Evolutionary conservation across 2,329 filamentous ascomycete species (phyloP).

Genomic region (Exophiala calicioides): DNA sequence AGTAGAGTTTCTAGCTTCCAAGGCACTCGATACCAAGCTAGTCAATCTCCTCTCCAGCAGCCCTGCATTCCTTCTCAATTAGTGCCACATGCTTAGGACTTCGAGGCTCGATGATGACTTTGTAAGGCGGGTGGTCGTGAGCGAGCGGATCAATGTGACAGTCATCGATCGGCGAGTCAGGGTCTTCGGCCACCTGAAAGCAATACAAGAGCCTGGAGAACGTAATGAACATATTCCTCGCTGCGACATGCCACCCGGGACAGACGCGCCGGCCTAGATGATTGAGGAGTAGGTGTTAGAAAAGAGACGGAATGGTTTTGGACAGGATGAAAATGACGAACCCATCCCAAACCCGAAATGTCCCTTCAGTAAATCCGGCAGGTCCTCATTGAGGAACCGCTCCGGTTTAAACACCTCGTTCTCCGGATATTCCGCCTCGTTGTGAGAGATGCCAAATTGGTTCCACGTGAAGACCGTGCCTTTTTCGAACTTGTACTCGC

Average conservation of each 20-base stretch:
- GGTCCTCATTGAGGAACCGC: slow-evolving; percentile 24
- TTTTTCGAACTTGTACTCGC: slow-evolving; percentile 41
- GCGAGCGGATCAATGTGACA: slow-evolving; percentile 13
- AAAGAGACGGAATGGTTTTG: too few relatives aligned
- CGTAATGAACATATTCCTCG: slow-evolving; percentile 33
- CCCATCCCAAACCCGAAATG: slow-evolving; percentile 28
- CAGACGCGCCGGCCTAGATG: slow-evolving; percentile 37
- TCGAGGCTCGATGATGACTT: slow-evolving; percentile 29
- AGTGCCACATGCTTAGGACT: slow-evolving; percentile 27
- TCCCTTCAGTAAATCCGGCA: slow-evolving; percentile 31
- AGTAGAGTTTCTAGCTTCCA: too few relatives aligned
- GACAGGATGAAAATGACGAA: slow-evolving; percentile 5
- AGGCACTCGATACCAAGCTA: not conserved
- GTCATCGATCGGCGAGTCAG: slow-evolving; percentile 9
- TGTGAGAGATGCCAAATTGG: slow-evolving; percentile 47
- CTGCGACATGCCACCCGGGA: slow-evolving; percentile 37
- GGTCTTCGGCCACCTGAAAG: slow-evolving; percentile 32
- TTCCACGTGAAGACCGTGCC: slow-evolving; percentile 44
- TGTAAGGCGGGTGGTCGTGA: slow-evolving; percentile 28
- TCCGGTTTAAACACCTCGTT: slow-evolving; percentile 25
- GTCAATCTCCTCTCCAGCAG: slow-evolving; percentile 4
- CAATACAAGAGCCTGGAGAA: slow-evolving; percentile 35
- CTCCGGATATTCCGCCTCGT: slow-evolving; percentile 32
- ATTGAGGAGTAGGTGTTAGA: not conserved
- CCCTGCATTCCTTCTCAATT: slow-evolving; percentile 20